phyloP scores from a whole-genome alignment of 2,329 filamentous ascomycete species.

The Colletotrichum sp. region DNA sequence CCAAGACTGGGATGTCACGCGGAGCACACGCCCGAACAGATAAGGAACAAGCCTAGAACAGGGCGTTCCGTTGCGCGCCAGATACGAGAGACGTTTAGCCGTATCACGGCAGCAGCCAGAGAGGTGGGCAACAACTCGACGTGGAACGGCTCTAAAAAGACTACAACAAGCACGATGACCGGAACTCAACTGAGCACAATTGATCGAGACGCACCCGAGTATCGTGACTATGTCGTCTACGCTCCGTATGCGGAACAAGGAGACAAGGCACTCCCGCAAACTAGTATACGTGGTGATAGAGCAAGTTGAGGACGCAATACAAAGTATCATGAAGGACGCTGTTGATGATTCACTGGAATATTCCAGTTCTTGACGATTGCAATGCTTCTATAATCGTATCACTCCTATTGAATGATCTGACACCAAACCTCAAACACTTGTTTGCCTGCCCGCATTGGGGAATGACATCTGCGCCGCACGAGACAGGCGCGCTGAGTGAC shows the following conservation, averaged over 20 bases:
- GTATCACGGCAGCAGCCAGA: background rate
- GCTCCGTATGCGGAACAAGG: background rate
- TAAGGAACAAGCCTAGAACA: background rate
- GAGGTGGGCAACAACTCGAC: background rate
- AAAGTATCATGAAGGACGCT: background rate
- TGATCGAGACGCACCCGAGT: background rate
- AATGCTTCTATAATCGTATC: no score
- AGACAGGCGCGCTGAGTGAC: background rate
- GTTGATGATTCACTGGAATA: background rate
- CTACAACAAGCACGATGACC: background rate
- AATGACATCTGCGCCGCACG: conserved; percentile 13
- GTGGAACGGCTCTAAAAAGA: background rate
- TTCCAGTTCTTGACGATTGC: background rate
- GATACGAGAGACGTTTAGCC: background rate
- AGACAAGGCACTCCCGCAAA: background rate
- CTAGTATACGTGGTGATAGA: background rate
- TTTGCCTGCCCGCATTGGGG: conserved; percentile 5
- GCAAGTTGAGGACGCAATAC: rapidly evolving
- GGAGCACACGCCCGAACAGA: background rate
- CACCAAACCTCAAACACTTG: background rate
- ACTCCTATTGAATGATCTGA: no score
- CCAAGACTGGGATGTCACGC: background rate
- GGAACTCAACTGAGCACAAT: background rate
- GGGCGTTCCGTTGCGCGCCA: background rate
- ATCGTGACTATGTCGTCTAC: background rate